A percentile compares a stretch with the other conserved stretches of the same genome.
Conservation (phyloP, 176 grass and related monocot genomes). For the Cocos nucifera region DNA sequence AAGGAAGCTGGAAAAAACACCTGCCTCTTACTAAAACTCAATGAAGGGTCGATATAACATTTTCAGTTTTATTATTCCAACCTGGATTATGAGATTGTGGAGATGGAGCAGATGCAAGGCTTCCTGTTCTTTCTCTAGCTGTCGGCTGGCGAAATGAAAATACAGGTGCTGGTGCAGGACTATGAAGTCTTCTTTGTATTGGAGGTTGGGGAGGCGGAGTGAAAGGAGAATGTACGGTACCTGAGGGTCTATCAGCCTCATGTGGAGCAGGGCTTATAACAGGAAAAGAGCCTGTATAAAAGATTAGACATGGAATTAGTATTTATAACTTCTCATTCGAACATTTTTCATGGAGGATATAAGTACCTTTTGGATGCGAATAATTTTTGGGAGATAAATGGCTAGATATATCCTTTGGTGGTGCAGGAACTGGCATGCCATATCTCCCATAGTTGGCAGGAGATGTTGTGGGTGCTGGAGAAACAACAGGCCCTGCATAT, state of each 20-base stretch:
- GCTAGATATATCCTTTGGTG: slow-evolving; percentile 27
- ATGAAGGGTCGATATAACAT: neutral
- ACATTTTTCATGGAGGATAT: slow-evolving; percentile 4
- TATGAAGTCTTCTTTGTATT: slow-evolving; percentile 14
- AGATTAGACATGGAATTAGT: neutral
- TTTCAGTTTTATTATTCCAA: slow-evolving; percentile 25
- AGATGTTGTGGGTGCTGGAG: slow-evolving; percentile 21
- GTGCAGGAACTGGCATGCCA: slow-evolving; percentile 35
- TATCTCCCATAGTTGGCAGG: slow-evolving; percentile 29
- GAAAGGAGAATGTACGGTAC: slow-evolving; percentile 31
- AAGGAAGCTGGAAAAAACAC: slow-evolving; percentile 31
- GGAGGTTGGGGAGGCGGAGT: slow-evolving; percentile 23
- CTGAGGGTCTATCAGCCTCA: slow-evolving; percentile 35
- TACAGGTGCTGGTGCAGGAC: slow-evolving; percentile 44
- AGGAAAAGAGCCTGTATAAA: slow-evolving; percentile 50
- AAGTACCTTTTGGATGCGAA: slow-evolving; percentile 33
- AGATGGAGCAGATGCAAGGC: slow-evolving; percentile 39
- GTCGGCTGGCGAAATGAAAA: slow-evolving; percentile 19
- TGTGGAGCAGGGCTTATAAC: slow-evolving; percentile 48
- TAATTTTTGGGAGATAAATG: slow-evolving; percentile 34
- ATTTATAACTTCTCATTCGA: neutral
- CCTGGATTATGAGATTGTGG: slow-evolving; percentile 35
- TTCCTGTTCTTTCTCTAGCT: slow-evolving; percentile 30
- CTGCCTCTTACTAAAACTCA: slow-evolving; percentile 14
- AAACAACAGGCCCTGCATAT: slow-evolving; percentile 23